Evolutionary conservation across 768 basidiomycete species (phyloP).

Genomic region (Mycena vitilis): DNA sequence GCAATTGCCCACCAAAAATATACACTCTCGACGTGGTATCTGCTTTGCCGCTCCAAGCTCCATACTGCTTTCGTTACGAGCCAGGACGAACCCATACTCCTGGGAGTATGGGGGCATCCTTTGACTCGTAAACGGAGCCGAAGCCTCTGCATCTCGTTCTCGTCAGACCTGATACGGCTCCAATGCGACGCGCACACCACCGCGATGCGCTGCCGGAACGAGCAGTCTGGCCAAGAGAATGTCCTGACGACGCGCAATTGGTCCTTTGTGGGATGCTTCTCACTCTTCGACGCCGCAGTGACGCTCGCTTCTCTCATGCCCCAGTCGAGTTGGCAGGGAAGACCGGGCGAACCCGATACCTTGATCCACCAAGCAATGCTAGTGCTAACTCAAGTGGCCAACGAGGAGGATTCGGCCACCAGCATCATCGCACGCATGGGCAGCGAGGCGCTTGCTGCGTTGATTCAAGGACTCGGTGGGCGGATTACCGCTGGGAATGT

Average conservation of each 20-base stretch:
- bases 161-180: slow-evolving; percentile 56
- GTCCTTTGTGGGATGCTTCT: slow-evolving; percentile 58
- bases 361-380: slow-evolving; percentile 52
- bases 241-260: slow-evolving; percentile 49
- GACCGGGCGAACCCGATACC: slow-evolving; percentile 50
- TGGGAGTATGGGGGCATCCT: slow-evolving; percentile 39
- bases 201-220: slow-evolving; percentile 37
- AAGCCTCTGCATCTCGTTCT: slow-evolving; percentile 52
- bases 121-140: slow-evolving; percentile 47
- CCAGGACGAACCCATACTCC: slow-evolving; percentile 33
- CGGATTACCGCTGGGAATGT: slow-evolving; percentile 31
- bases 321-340: slow-evolving; percentile 52
- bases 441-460: slow-evolving; percentile 49
- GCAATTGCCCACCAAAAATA: slow-evolving; percentile 55
- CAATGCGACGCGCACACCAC: slow-evolving; percentile 54
- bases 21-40: slow-evolving; percentile 60
- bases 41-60: slow-evolving; percentile 57
- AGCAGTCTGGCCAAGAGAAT: slow-evolving; percentile 37
- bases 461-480: slow-evolving; percentile 43
- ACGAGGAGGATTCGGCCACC: slow-evolving; percentile 50
- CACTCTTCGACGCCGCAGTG: slow-evolving; percentile 60
- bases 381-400: slow-evolving; percentile 49
- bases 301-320: slow-evolving; percentile 56
- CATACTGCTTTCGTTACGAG: slow-evolving; percentile 56
- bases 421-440: slow-evolving; percentile 55